Evolutionary conservation across 495 filamentous ascomycete species (phyloP).

Genomic region (Podospora pseudopauciseta): DNA sequence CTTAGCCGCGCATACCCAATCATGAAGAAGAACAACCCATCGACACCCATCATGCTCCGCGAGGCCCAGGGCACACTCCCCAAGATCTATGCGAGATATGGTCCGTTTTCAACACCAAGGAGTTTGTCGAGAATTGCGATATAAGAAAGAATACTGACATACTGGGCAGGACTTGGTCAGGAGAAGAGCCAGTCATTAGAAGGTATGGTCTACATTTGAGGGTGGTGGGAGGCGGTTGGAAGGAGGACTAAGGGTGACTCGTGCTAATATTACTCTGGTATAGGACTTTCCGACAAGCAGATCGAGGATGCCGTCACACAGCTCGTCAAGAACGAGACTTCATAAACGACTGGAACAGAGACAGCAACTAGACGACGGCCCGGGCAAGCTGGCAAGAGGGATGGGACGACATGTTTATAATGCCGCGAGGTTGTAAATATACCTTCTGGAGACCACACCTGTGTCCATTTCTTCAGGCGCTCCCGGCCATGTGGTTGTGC

Average conservation of each 20-base stretch:
- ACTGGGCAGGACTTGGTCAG: slow-evolving; percentile 68
- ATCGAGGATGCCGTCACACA: slow-evolving; percentile 85
- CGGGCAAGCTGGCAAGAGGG: not conserved
- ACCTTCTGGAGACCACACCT: not conserved
- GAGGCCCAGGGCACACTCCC: slow-evolving; percentile 81
- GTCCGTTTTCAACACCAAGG: slow-evolving; percentile 48
- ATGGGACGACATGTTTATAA: slow-evolving; percentile 11
- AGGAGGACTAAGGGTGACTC: not conserved
- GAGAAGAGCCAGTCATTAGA: slow-evolving; percentile 81
- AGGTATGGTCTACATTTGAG: slow-evolving; percentile 45
- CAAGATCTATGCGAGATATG: slow-evolving; percentile 87
- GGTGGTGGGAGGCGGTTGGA: slow-evolving; percentile 62
- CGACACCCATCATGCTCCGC: slow-evolving; percentile 89
- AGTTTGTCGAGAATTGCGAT: not conserved
- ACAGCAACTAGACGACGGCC: not conserved
- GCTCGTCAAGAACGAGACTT: slow-evolving; percentile 58
- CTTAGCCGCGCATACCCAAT: slow-evolving; percentile 88
- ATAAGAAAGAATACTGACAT: not conserved
- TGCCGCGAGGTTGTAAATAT: slow-evolving; percentile 15
- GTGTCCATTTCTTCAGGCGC: not conserved
- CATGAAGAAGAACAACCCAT: slow-evolving; percentile 98
- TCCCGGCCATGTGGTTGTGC: not conserved
- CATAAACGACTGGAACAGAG: not conserved
- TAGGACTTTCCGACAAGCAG: slow-evolving; percentile 83
- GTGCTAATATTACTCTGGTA: slow-evolving; percentile 9